These are phyloP conservation scores for Dioscorea alata DNA, from an alignment of 106 monocot species.

Conservation along the genomic window DNA sequence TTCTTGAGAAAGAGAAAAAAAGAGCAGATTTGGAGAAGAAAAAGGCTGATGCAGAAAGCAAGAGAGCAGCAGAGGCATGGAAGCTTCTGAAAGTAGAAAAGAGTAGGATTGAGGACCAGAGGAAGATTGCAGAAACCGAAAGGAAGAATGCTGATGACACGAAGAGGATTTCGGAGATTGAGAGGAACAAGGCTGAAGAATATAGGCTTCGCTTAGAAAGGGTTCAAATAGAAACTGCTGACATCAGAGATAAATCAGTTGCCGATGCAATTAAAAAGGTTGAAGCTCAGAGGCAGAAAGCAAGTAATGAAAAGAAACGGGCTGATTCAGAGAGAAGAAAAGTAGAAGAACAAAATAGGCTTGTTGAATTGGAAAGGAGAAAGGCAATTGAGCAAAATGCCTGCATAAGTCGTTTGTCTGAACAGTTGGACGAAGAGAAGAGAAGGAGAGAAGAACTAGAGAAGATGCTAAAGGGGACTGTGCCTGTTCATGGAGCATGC, in stretches of 20 bases:
- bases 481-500: slow-evolving; percentile 2
- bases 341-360: slow-evolving; percentile 34
- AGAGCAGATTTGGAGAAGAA: slow-evolving; percentile 50
- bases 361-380: slow-evolving; percentile 48
- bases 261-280: slow-evolving; percentile 33
- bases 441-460: slow-evolving; percentile 32
- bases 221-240: slow-evolving; percentile 45
- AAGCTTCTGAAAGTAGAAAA: slow-evolving; percentile 55
- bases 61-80: slow-evolving; percentile 44
- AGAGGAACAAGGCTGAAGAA: slow-evolving; percentile 54
- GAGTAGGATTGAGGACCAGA: slow-evolving; percentile 33
- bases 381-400: slow-evolving; percentile 44
- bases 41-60: slow-evolving; percentile 40
- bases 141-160: slow-evolving; percentile 56
- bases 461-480: slow-evolving; percentile 33
- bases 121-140: slow-evolving; percentile 40
- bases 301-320: slow-evolving; percentile 50
- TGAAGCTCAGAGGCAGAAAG: slow-evolving; percentile 59
- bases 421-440: slow-evolving; percentile 56
- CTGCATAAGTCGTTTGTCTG: slow-evolving; percentile 27
- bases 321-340: slow-evolving; percentile 40
- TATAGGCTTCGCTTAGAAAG: slow-evolving; percentile 39
- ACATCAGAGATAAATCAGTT: slow-evolving; percentile 34
- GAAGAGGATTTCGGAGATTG: slow-evolving; percentile 33
- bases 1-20: slow-evolving; percentile 59